Evolutionary conservation across 208 protist species (phyloP), one percentile per base, ranked within the genome.

Genomic region (Leishmania tarentolae): DNA sequence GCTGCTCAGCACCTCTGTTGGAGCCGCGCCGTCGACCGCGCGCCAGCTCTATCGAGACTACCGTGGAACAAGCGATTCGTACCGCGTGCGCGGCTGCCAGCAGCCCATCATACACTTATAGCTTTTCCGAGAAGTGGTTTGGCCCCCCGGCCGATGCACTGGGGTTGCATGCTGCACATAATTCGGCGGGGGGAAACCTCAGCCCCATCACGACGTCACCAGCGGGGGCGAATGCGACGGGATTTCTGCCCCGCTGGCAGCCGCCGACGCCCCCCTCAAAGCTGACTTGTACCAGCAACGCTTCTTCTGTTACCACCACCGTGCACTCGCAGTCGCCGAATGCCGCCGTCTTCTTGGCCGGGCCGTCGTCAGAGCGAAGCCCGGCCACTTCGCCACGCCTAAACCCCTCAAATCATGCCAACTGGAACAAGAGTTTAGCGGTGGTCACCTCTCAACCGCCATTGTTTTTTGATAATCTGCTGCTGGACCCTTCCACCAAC

Each of bases 401-500:
- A 52, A 47, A 24, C 53, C 35, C 56, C 15, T 42, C 35, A n/a
- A 76, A 1, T 21, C 53, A 47, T 13, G 52, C 37, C 21, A 53
- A 47, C 8, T 19, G 2, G 9, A 61, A 5, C 13, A 56, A 79
- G 31, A 59, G 50, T 35, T 37, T 17, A 15, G 80, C 65, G 8
- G 66, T 46, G 7, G 86, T 90, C 40, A 95, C 92, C 5, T 86
- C 84, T 8, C 90, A 94, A 65, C 88, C 92, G 13, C 92, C 90
- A 40, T 52, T 93, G 21, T 95, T 90, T 68, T 44, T 88, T 2
- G 74, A 81, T 31, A 88, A 90, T 74, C 90, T 96, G 88, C 81
- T 97, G n/a, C 79, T 90, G 44, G 91, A 97, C 76, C 85, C 89
- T 6, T 66, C 86, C 21, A 86, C 52, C 0, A 82, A 85, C 40